Evolutionary conservation across 2,329 filamentous ascomycete genomes (phyloP).

Genomic region (Myotisia sp.): DNA sequence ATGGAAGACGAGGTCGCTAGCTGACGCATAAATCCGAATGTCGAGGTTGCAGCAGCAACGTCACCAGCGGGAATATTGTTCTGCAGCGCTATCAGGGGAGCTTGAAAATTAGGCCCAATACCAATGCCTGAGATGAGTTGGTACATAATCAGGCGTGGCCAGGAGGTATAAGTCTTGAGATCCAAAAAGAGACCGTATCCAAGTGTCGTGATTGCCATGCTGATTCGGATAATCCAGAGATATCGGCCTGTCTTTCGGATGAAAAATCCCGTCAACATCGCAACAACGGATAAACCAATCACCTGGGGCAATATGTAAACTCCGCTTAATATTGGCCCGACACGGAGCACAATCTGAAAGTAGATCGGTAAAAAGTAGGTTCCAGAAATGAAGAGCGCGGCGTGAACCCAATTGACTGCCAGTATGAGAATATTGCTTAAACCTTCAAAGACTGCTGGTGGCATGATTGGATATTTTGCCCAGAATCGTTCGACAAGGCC

Average conservation of each 20-base stretch:
- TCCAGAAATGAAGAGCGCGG: slow-evolving; percentile 60
- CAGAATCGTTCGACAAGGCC: slow-evolving; percentile 57
- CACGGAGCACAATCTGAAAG: slow-evolving; percentile 61
- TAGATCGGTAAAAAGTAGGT: slow-evolving; percentile 75
- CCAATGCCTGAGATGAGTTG: slow-evolving; percentile 48
- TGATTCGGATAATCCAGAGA: slow-evolving; percentile 44
- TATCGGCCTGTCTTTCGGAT: slow-evolving; percentile 61
- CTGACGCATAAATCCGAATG: slow-evolving; percentile 47
- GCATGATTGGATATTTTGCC: slow-evolving; percentile 66
- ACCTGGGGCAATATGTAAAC: slow-evolving; percentile 61
- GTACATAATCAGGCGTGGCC: slow-evolving; percentile 37
- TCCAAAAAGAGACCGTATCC: slow-evolving; percentile 54
- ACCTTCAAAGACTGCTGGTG: slow-evolving; percentile 53
- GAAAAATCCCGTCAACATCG: slow-evolving; percentile 49
- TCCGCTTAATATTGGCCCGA: slow-evolving; percentile 55
- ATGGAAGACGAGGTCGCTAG: slow-evolving; percentile 44
- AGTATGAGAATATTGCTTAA: slow-evolving; percentile 53
- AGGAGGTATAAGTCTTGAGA: slow-evolving; percentile 39
- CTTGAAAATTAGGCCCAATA: slow-evolving; percentile 49
- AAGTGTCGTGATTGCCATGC: slow-evolving; percentile 46
- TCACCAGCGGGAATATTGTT: slow-evolving; percentile 45
- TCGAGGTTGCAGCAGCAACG: slow-evolving; percentile 49
- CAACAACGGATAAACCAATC: slow-evolving; percentile 50
- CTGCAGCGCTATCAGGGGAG: slow-evolving; percentile 50
- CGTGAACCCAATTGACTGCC: slow-evolving; percentile 55